Percentiles rank a stretch among this genome's conserved stretches.
Evolutionary conservation across 345 rosid species (phyloP).

Genomic region (Brassica cretica): DNA sequence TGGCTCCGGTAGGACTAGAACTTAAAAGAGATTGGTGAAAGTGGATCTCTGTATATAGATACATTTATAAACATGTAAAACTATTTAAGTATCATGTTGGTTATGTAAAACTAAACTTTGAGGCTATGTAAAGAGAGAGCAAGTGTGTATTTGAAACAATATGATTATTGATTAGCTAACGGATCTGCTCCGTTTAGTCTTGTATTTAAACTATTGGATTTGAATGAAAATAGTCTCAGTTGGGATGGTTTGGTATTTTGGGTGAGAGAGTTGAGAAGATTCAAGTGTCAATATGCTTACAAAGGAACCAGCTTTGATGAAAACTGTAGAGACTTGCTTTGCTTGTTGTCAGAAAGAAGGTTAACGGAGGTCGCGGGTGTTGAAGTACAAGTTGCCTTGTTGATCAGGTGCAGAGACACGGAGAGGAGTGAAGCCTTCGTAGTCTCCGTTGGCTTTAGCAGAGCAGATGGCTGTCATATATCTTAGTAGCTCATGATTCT

Average conservation of each 20-base stretch:
- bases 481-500: slow-evolving; percentile 37
- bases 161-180: neutral
- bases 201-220: slow-evolving; percentile 22
- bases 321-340: neutral
- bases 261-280: too few relatives aligned
- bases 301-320: slow-evolving; percentile 13
- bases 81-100: slow-evolving; percentile 16
- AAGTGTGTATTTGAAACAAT: slow-evolving; percentile 17
- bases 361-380: slow-evolving; percentile 33
- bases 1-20: slow-evolving; percentile 40
- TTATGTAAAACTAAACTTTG: slow-evolving; percentile 26
- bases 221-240: slow-evolving; percentile 10
- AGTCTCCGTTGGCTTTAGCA: slow-evolving; percentile 37
- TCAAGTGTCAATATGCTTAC: slow-evolving; percentile 6
- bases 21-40: slow-evolving; percentile 20
- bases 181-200: slow-evolving; percentile 27
- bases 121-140: slow-evolving; percentile 36
- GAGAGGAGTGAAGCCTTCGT: slow-evolving; percentile 43
- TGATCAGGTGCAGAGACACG: slow-evolving; percentile 31
- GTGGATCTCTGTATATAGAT: slow-evolving; percentile 38
- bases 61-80: slow-evolving; percentile 24
- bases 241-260: too few relatives aligned
- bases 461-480: slow-evolving; percentile 42
- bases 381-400: slow-evolving; percentile 38
- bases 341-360: neutral